Base-by-base conservation (phyloP, 2,329 filamentous ascomycete genomes). In the Acrocalymma vagum region DNA sequence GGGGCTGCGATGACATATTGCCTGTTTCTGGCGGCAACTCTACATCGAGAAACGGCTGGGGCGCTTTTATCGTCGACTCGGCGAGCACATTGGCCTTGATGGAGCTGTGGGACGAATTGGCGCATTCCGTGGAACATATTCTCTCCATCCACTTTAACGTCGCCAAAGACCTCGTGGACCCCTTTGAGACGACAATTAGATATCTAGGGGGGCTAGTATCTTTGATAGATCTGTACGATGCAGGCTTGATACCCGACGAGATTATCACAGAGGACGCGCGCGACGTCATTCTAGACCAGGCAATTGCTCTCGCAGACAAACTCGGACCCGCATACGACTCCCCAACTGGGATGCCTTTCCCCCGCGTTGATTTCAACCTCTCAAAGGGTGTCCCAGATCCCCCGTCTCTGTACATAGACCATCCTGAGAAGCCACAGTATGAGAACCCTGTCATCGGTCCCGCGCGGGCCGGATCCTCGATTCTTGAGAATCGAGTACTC, bases 281-380 rank as follows among this genome's bases (percentile, higher is more conserved):
- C 36, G 55, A 67, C 24, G 37, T 52, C 9, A 55, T 74, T 16
- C 62, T 73, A 5, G 41, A 58, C 24, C 66, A 73, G 43, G 68
- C 71, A n/a, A 51, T 69, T 10, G 55, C 55, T 10, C 55, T 74
- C 9, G 69, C 67, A 14, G 51, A 62, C 37, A 65, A 67, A 31
- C 62, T 74, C 6, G 66, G 58, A 4, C 69, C 70, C 6, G 68
- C 67, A 3, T 74, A 70, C 42, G 64, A 72, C 35, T 69, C 68
- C 7, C 69, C 69, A 3, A 71, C 70, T 3, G 70, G 71, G 14
- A 63, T 74, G 67, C 65, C 72, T 11, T 76, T 71, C 70, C 72
- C 73, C 7, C 70, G 70, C n/a, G 65, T 76, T 11, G 60, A 76
- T 42, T 73, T 75, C 51, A 60, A 44, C n/a, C 62, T 53, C 2